A percentile compares a stretch with the other conserved stretches of the same genome.
Evolutionary conservation across 2,329 filamentous ascomycete species (phyloP).

Genomic region (Colletotrichum sp.): DNA sequence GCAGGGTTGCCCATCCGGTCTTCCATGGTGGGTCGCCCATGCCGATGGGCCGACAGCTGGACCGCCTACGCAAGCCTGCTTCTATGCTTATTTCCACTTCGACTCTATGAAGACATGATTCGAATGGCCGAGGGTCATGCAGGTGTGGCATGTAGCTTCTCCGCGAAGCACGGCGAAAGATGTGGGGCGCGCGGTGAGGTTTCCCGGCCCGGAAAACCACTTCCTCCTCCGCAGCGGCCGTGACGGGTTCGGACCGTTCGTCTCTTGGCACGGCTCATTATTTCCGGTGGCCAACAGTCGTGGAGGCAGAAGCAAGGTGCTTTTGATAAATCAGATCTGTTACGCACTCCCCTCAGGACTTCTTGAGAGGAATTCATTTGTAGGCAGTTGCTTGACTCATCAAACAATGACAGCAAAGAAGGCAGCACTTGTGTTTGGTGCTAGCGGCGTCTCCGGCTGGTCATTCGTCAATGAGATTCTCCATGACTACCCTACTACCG

Average conservation of each 20-base stretch:
- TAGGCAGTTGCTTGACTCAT: neutral
- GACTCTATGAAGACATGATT: neutral
- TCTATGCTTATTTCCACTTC: neutral
- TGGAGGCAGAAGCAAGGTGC: neutral
- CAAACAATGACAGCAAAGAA: neutral
- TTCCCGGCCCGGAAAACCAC: neutral
- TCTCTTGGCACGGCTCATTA: neutral
- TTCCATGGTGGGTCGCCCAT: neutral
- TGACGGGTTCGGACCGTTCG: neutral
- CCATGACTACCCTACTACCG: slow-evolving; percentile 22
- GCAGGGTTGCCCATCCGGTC: neutral
- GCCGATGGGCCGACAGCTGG: neutral
- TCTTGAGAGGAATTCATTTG: neutral
- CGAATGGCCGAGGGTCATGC: neutral
- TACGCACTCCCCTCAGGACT: neutral
- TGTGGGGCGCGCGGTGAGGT: neutral
- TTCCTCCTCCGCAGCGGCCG: neutral
- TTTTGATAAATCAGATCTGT: neutral
- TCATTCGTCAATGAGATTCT: slow-evolving; percentile 24
- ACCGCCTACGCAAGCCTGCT: neutral
- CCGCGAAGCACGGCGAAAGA: neutral
- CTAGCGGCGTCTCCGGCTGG: slow-evolving; percentile 24
- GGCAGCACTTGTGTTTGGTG: slow-evolving; percentile 21
- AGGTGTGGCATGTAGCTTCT: neutral
- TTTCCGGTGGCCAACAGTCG: neutral